phyloP scores from a whole-genome alignment of 805 yeast genomes.

The Candida coquimbonensis region DNA sequence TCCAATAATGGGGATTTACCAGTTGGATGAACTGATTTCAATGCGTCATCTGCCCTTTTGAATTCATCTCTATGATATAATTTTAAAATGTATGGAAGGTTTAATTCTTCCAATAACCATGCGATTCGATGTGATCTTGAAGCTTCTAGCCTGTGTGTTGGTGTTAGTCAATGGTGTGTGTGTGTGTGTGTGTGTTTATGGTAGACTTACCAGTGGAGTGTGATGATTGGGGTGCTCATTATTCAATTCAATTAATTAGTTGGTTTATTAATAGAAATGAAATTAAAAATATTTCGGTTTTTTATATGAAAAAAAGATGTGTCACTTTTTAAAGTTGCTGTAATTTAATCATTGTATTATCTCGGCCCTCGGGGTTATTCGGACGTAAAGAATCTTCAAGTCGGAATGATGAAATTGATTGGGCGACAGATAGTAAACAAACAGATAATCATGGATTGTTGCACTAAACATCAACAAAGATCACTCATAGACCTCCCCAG shows the following conservation, averaged over 20 bases:
- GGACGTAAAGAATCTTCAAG: no score
- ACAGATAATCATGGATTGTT: no score
- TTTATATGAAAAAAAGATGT: neutral
- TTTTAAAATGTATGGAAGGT: slow-evolving; percentile 47
- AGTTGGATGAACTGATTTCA: slow-evolving; percentile 48
- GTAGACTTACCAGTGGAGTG: slow-evolving; percentile 18
- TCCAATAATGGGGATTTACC: slow-evolving; percentile 62
- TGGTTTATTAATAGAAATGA: no score
- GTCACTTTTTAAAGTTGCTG: no score
- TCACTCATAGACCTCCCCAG: no score
- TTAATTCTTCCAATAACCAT: slow-evolving; percentile 60
- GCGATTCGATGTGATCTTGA: slow-evolving; percentile 56
- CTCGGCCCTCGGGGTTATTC: no score
- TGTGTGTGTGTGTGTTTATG: neutral
- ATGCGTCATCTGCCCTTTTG: slow-evolving; percentile 42
- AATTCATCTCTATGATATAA: slow-evolving; percentile 43
- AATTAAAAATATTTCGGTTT: no score
- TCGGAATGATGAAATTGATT: no score
- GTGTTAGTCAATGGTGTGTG: neutral
- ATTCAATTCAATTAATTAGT: no score
- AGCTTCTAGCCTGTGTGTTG: slow-evolving; percentile 16
- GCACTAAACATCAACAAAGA: no score
- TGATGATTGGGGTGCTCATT: slow-evolving; percentile 1
- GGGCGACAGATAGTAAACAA: no score
- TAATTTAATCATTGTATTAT: no score